These are phyloP conservation scores for Berkeleyomyces basicola DNA, from an alignment of 2,329 filamentous ascomycete genomes.

Conservation along the genomic window DNA sequence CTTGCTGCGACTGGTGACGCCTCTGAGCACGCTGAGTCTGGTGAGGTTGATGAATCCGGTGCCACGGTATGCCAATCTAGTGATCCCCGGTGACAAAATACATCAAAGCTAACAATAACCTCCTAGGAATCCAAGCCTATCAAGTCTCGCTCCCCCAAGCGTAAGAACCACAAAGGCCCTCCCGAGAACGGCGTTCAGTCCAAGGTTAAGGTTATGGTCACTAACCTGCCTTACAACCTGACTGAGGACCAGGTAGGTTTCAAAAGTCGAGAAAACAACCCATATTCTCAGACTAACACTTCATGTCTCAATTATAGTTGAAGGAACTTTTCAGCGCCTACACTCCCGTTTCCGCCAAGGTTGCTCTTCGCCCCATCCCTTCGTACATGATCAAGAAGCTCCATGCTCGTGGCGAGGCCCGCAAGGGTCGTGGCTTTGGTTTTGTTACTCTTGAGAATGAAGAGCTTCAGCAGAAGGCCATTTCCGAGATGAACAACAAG, in stretches of 20 bases:
- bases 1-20: slow-evolving; percentile 17
- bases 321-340: slow-evolving; percentile 94
- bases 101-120: neutral
- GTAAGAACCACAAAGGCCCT: slow-evolving; percentile 55
- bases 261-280: neutral
- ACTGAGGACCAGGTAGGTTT: slow-evolving; percentile 78
- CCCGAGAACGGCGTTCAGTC: slow-evolving; percentile 94
- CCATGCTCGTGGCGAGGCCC: slow-evolving; percentile 89
- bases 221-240: slow-evolving; percentile 95
- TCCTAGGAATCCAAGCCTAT: slow-evolving; percentile 40
- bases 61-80: slow-evolving; percentile 2
- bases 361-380: slow-evolving; percentile 92
- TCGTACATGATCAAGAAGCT: slow-evolving; percentile 99
- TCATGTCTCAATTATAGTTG: slow-evolving; percentile 40
- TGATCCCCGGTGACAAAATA: neutral
- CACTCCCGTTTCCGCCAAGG: slow-evolving; percentile 88
- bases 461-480: slow-evolving; percentile 94
- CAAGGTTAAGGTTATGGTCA: slow-evolving; percentile 99
- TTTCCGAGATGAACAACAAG: slow-evolving; percentile 97
- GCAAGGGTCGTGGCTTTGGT: slow-evolving; percentile 97
- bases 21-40: slow-evolving; percentile 23
- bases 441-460: slow-evolving; percentile 94
- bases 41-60: slow-evolving; percentile 31
- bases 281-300: neutral
- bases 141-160: slow-evolving; percentile 25